phyloP scores from a whole-genome alignment of 2,329 filamentous ascomycete species.

The Paecilomyces dactylethromorphus region DNA sequence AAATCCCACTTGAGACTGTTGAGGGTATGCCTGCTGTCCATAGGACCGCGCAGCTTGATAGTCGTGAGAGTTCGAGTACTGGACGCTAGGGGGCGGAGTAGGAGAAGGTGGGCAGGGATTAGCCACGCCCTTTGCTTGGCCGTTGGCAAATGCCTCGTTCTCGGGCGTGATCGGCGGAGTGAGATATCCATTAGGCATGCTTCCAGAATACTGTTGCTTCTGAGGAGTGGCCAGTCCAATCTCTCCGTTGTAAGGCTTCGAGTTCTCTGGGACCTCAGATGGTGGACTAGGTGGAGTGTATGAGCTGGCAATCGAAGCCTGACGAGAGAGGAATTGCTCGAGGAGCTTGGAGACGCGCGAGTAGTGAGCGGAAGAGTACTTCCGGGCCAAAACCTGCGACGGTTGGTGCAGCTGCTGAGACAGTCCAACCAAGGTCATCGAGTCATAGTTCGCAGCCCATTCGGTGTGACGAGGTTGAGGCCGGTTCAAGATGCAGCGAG shows the following conservation, averaged over 20 bases:
- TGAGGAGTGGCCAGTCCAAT: constrained; percentile 38
- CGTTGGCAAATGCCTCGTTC: constrained; percentile 34
- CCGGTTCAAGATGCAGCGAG: constrained; percentile 76
- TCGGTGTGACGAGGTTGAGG: constrained; percentile 68
- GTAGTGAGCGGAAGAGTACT: constrained; percentile 61
- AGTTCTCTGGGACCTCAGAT: constrained; percentile 28
- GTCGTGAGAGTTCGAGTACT: constrained; percentile 28
- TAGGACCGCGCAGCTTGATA: constrained; percentile 30
- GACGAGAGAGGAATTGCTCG: constrained; percentile 60
- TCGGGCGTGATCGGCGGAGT: constrained; percentile 44
- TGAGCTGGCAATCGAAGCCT: constrained; percentile 48
- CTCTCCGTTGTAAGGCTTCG: constrained; percentile 35
- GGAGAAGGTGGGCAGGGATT: constrained; percentile 31
- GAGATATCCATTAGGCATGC: constrained; percentile 36
- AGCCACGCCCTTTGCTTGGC: constrained; percentile 20
- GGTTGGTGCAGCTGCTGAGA: constrained; percentile 62
- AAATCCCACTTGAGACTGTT: constrained; percentile 27
- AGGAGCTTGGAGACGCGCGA: constrained; percentile 59
- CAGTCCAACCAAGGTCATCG: constrained; percentile 50
- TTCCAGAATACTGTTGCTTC: constrained; percentile 28
- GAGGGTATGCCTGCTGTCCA: constrained; percentile 25
- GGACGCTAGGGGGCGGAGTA: constrained; percentile 27
- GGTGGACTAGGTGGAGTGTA: constrained; percentile 37
- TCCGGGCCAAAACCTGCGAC: constrained; percentile 60
- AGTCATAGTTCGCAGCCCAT: constrained; percentile 57